Conservation (phyloP, 371 early-diverging fungal species). For the Ordospora colligata region DNA sequence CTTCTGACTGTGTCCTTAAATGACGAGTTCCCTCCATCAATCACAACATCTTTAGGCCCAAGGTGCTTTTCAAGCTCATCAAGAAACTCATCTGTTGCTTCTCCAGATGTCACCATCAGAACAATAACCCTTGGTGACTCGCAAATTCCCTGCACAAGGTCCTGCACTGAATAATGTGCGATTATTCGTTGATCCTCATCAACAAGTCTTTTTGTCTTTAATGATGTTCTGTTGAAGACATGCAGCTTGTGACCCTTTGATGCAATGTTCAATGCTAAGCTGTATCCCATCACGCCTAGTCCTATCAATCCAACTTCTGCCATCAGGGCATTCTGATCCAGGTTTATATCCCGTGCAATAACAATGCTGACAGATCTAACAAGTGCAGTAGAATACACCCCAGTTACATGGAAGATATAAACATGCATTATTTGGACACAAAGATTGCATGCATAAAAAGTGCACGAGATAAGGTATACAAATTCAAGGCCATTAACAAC, state of each 20-base stretch:
- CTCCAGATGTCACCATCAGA: conserved; percentile 89
- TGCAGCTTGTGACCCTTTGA: conserved; percentile 74
- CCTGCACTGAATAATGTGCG: conserved; percentile 78
- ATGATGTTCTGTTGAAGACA: conserved; percentile 82
- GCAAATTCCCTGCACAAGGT: conserved; percentile 79
- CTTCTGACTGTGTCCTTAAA: conserved; percentile 88
- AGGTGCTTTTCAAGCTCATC: conserved; percentile 72
- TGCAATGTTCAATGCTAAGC: conserved; percentile 89
- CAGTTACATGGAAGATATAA: background rate
- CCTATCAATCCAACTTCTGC: conserved; percentile 80
- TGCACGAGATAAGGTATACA: background rate
- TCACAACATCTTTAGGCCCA: conserved; percentile 81
- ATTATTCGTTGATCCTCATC: conserved; percentile 66
- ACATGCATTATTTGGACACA: background rate
- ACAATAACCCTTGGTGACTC: conserved; percentile 77
- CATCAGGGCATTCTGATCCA: background rate
- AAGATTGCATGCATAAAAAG: background rate
- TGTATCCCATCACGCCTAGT: conserved; percentile 97
- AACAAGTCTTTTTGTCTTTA: conserved; percentile 83
- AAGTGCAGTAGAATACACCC: background rate
- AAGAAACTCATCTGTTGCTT: conserved; percentile 84
- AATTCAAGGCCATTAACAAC: background rate
- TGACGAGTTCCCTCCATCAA: conserved; percentile 97
- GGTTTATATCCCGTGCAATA: background rate
- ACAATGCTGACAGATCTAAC: no score